Evolutionary conservation across 495 filamentous ascomycete genomes (phyloP).

Genomic region (Xanthoparmelia taractica): DNA sequence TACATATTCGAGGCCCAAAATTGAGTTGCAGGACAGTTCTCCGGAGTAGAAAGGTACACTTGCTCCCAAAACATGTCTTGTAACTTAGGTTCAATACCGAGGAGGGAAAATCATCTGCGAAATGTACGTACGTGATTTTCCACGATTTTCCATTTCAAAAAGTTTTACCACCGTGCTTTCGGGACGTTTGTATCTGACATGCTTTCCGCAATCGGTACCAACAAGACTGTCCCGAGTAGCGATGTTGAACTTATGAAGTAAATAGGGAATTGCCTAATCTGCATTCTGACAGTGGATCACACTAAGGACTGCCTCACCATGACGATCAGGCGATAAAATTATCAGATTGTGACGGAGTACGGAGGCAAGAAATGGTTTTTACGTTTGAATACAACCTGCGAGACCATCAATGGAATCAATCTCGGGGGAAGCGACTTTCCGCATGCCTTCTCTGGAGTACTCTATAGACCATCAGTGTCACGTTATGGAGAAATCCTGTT

Average conservation of each 20-base stretch:
- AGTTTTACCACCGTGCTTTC: constrained; percentile 42
- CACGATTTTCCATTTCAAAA: constrained; percentile 44
- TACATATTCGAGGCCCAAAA: too few species aligned
- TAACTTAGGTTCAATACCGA: too few species aligned
- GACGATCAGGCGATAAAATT: constrained; percentile 24
- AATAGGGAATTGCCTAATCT: constrained; percentile 41
- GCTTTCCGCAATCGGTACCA: constrained; percentile 43
- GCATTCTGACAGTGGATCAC: constrained; percentile 53
- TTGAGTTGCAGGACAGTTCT: too few species aligned
- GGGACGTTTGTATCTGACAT: constrained; percentile 41
- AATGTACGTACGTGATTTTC: constrained; percentile 37
- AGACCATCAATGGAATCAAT: constrained; percentile 38
- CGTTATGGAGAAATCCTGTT: too few species aligned
- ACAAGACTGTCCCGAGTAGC: constrained; percentile 38
- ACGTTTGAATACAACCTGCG: constrained; percentile 36
- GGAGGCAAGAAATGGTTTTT: neutral
- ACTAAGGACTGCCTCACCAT: constrained; percentile 35
- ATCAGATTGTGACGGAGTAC: constrained; percentile 2
- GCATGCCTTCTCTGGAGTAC: constrained; percentile 27
- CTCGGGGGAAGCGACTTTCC: constrained; percentile 43
- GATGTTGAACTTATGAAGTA: constrained; percentile 49
- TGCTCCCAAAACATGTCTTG: too few species aligned
- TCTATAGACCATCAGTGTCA: constrained; percentile 16
- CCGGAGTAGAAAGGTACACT: too few species aligned
- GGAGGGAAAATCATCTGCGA: too few species aligned